phyloP scores from a whole-genome alignment of 169 alveolate genomes.

The Eimeria zaria region DNA sequence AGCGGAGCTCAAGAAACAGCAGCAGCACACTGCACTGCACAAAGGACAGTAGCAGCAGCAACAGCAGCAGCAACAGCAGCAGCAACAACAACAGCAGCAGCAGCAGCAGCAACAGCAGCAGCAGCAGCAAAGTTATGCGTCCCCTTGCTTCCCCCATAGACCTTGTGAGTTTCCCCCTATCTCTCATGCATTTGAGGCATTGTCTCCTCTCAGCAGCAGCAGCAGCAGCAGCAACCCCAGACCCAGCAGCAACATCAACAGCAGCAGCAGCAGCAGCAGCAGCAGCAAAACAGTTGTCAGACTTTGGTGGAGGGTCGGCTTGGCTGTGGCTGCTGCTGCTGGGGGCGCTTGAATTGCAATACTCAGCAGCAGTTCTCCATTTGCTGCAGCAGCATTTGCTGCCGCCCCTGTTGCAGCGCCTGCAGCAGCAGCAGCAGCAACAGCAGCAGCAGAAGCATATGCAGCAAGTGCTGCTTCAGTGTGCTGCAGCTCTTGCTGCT shows the following conservation, averaged over 20 bases:
- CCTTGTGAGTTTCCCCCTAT: not conserved
- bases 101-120: constrained; percentile 4
- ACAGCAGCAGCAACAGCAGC: not conserved
- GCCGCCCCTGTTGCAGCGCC: constrained; percentile 5
- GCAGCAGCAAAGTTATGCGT: not conserved
- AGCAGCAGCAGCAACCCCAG: no score
- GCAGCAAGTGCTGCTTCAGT: constrained; percentile 8
- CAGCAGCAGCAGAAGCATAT: not conserved
- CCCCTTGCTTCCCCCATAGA: not conserved
- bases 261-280: constrained; percentile 22
- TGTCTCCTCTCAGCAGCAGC: not conserved
- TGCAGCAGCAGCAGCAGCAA: constrained; percentile 17
- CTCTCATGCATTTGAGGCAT: not conserved
- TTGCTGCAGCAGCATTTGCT: constrained; percentile 21
- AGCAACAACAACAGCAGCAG: constrained; percentile 22
- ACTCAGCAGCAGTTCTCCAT: not conserved
- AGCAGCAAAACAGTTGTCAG: not conserved
- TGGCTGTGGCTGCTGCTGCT: constrained; percentile 10
- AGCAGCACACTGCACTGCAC: not conserved
- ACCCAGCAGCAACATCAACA: not conserved
- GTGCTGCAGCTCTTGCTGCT: constrained; percentile 15
- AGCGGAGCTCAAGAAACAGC: not conserved
- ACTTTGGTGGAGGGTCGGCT: not conserved
- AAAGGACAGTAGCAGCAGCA: not conserved
- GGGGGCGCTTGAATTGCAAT: not conserved